Evolutionary conservation across 2,329 filamentous ascomycete genomes (phyloP).

Genomic region (Fusarium multiceps): DNA sequence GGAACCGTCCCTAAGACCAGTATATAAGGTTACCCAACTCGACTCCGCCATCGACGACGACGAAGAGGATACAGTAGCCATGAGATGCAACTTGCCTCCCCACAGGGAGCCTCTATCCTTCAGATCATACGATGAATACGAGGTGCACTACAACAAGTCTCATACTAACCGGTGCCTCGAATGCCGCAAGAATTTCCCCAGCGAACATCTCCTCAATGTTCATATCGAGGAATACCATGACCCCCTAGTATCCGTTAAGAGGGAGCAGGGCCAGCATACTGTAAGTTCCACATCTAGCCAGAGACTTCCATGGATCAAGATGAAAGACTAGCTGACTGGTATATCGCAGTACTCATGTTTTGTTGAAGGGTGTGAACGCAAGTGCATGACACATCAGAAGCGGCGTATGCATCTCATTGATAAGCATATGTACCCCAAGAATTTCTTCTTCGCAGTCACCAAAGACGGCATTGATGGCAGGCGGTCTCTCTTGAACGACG

Average conservation of each 20-base stretch:
- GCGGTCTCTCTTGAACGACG: slow-evolving; percentile 78
- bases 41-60: slow-evolving; percentile 57
- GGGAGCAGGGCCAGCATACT: slow-evolving; percentile 86
- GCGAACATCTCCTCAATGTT: slow-evolving; percentile 79
- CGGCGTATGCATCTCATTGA: slow-evolving; percentile 89
- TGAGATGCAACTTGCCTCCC: slow-evolving; percentile 85
- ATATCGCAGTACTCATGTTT: slow-evolving; percentile 81
- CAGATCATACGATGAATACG: slow-evolving; percentile 80
- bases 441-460: slow-evolving; percentile 89
- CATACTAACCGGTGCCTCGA: slow-evolving; percentile 88
- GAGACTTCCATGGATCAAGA: background rate
- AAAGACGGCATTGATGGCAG: slow-evolving; percentile 90
- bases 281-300: slow-evolving; percentile 60
- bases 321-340: slow-evolving; percentile 9
- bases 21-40: slow-evolving; percentile 70
- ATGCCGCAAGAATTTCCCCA: slow-evolving; percentile 90
- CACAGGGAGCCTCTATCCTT: slow-evolving; percentile 79
- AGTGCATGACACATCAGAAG: slow-evolving; percentile 86
- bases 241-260: slow-evolving; percentile 75
- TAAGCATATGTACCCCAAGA: slow-evolving; percentile 90
- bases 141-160: slow-evolving; percentile 82
- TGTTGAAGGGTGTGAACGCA: slow-evolving; percentile 85
- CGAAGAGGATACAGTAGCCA: slow-evolving; percentile 58
- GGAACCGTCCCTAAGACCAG: slow-evolving; percentile 44
- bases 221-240: slow-evolving; percentile 96